phyloP scores from a whole-genome alignment of 2,329 filamentous ascomycete genomes.

The Paracoccidioides brasiliensis region DNA sequence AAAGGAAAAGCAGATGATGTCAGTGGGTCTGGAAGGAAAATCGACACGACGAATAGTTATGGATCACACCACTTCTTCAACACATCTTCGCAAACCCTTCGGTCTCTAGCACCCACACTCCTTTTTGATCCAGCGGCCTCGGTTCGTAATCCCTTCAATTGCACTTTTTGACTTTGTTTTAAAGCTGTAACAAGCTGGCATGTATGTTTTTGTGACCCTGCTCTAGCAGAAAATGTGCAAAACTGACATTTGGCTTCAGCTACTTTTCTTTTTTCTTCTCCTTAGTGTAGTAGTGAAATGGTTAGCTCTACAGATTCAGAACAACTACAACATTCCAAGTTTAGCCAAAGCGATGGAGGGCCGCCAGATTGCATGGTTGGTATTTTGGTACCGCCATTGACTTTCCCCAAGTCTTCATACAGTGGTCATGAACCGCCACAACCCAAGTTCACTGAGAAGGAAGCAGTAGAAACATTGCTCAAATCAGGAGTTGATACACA shows the following conservation, averaged over 20 bases:
- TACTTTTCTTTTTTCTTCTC: background rate
- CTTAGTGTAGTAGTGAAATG: background rate
- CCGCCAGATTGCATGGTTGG: background rate
- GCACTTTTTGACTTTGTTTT: background rate
- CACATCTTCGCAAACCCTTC: too few relatives aligned
- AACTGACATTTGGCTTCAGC: background rate
- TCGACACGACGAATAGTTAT: too few relatives aligned
- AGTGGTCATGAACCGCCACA: constrained; percentile 11
- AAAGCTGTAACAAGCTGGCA: background rate
- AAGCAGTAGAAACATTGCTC: constrained; percentile 22
- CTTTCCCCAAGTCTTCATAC: constrained; percentile 18
- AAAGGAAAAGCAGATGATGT: too few relatives aligned
- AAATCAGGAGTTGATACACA: constrained; percentile 8
- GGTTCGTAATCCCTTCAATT: background rate
- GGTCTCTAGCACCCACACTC: too few relatives aligned
- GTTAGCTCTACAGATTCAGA: background rate
- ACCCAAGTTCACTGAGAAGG: constrained; percentile 16
- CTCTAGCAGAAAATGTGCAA: background rate
- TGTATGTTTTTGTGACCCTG: background rate
- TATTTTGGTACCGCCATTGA: constrained; percentile 9
- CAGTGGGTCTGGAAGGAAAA: too few relatives aligned
- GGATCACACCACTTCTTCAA: background rate
- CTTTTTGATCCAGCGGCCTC: background rate
- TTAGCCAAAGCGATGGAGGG: background rate
- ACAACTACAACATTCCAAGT: background rate